Evolutionary conservation across 352 stramenopile species (phyloP).

Genomic region (Phytophthora chlamydospora): DNA sequence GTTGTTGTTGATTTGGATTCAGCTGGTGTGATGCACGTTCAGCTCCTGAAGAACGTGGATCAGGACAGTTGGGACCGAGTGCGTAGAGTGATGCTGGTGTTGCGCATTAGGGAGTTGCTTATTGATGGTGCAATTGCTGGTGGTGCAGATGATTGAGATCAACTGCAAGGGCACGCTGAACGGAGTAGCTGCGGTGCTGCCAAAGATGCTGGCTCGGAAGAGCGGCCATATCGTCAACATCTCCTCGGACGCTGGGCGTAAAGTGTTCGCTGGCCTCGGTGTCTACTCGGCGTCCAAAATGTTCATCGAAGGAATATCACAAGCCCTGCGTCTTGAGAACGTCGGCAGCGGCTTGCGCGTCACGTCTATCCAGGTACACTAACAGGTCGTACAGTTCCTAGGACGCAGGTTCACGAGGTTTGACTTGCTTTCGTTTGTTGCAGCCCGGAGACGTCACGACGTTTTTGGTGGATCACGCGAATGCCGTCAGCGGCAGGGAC

Average conservation of each 20-base stretch:
- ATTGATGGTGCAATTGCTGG: neutral
- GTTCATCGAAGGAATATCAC: conserved; percentile 88
- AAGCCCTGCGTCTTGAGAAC: conserved; percentile 83
- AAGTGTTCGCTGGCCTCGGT: conserved; percentile 74
- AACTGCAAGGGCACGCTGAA: conserved; percentile 93
- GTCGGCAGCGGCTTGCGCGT: conserved; percentile 82
- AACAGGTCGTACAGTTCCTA: neutral
- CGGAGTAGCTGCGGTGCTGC: conserved; percentile 70
- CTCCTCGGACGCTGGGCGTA: conserved; percentile 76
- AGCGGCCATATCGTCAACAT: conserved; percentile 83
- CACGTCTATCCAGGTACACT: conserved; percentile 74
- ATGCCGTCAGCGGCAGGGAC: conserved; percentile 63
- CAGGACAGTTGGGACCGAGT: conserved; percentile 88
- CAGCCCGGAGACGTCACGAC: conserved; percentile 89
- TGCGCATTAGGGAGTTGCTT: neutral
- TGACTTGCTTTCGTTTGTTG: neutral
- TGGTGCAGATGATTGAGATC: conserved; percentile 77
- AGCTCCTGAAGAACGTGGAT: conserved; percentile 85
- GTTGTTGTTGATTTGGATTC: conserved; percentile 1
- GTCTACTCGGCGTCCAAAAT: conserved; percentile 91
- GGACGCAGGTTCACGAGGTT: no score
- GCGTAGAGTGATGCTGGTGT: neutral
- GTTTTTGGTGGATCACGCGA: conserved; percentile 84
- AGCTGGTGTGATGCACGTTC: conserved; percentile 94
- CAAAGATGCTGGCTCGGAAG: conserved; percentile 74